These are phyloP conservation scores for Boechera stricta DNA, from an alignment of 345 rosid species.

Conservation along the genomic window DNA sequence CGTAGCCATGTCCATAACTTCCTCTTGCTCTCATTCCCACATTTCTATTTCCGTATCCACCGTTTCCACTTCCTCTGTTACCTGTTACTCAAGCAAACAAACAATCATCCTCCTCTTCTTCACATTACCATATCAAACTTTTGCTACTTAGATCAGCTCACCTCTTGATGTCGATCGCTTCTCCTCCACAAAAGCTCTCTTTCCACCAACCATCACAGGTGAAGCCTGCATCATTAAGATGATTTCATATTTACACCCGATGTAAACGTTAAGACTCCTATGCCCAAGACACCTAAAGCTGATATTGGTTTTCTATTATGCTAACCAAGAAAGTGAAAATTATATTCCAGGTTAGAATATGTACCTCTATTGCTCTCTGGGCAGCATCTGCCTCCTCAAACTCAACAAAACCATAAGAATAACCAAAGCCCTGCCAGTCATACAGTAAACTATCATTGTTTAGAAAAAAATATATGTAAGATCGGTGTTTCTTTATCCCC, in stretches of 20 bases:
- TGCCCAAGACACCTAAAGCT: neutral
- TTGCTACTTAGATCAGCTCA: conserved; percentile 21
- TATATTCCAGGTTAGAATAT: neutral
- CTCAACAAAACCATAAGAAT: conserved; percentile 87
- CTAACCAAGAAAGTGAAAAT: neutral
- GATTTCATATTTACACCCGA: neutral
- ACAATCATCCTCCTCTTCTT: conserved; percentile 14
- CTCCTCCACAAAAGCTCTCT: conserved; percentile 72
- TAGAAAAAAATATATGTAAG: neutral
- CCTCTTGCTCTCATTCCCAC: conserved; percentile 28
- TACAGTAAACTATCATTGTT: neutral
- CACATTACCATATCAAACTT: neutral
- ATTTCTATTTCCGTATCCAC: conserved; percentile 22
- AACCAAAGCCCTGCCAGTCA: conserved; percentile 58
- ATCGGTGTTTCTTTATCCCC: neutral
- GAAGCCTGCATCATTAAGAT: conserved; percentile 66
- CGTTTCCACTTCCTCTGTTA: conserved; percentile 31
- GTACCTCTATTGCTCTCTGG: conserved; percentile 88
- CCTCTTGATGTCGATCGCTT: conserved; percentile 47
- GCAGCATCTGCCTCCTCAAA: conserved; percentile 76
- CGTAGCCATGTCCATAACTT: conserved; percentile 22
- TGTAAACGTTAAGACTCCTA: neutral
- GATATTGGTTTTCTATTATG: neutral
- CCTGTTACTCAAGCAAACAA: conserved; percentile 28
- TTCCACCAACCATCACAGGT: conserved; percentile 70